Evolutionary conservation across 768 basidiomycete species (phyloP), one percentile per base, ranked within the genome.

Genomic region (Boletus pseudo-olivaceus): DNA sequence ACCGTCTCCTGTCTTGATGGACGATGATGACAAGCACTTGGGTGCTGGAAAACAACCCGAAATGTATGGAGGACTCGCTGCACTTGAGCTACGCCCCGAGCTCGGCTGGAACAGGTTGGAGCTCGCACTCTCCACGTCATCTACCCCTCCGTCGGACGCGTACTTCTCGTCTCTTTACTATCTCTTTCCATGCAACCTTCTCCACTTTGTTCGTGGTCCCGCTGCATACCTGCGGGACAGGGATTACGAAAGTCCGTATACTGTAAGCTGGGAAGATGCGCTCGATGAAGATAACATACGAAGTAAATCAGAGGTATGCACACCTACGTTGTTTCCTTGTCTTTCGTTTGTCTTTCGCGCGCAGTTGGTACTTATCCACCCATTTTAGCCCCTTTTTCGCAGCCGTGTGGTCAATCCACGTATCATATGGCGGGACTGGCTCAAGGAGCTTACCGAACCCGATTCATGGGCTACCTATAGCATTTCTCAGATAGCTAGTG

Each of bases 81-180:
- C 68, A 11, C 72, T 82, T 19, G 70, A 70, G 26, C 63, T 84
- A 19, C 78, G 78, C n/a, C 72, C 78, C 17, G 81, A 83, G 47
- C 69, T 88, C n/a, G 64, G 76, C 19, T 92, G 90, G 90, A 72
- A 82, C 56, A 79, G 83, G 34, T 75, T 90, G 27, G 83, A 88
- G 46, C 74, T 76, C 61, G 76, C 82, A 1, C 83, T 88, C 65
- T 74, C 79, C 10, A 75, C 75, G 1, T 78, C 82, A 14, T 70
- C 75, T 29, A 72, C 81, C 2, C 88, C 90, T 17, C 80, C 82
- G 5, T 78, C 83, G 15, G 78, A 82, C 19, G 78, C 75, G 41
- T 90, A 82, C 63, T 93, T 93, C 72, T 85, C 86, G 2, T 79
- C 79, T 42, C 75, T 97, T 56, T 96, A 95, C 72, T 94, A 92